A percentile compares a stretch with the other conserved stretches of the same genome.
phyloP scores from a whole-genome alignment of 2,329 filamentous ascomycete genomes.

The Pseudogymnoascus sp. region DNA sequence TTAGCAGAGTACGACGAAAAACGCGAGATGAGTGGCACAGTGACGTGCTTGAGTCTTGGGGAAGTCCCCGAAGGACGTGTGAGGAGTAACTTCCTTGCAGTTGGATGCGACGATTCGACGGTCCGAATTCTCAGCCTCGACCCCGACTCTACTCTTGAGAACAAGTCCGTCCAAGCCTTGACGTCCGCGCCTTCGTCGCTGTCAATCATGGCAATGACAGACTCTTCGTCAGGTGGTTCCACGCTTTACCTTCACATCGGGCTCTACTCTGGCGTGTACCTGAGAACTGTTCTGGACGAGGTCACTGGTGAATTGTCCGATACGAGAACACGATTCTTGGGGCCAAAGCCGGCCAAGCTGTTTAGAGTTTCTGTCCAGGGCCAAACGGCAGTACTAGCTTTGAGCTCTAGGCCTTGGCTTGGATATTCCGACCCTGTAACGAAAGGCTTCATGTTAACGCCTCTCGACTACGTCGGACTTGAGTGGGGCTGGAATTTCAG shows the following conservation, averaged over 20 bases:
- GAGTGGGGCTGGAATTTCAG: slow-evolving; percentile 97
- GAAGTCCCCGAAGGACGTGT: slow-evolving; percentile 85
- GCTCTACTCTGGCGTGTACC: slow-evolving; percentile 88
- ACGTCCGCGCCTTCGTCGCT: slow-evolving; percentile 84
- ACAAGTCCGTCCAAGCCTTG: slow-evolving; percentile 87
- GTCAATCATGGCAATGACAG: slow-evolving; percentile 90
- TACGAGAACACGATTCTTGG: slow-evolving; percentile 88
- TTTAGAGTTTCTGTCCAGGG: slow-evolving; percentile 86
- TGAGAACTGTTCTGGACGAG: slow-evolving; percentile 90
- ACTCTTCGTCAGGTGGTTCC: slow-evolving; percentile 80
- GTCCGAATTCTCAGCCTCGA: slow-evolving; percentile 88
- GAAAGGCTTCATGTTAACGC: slow-evolving; percentile 84
- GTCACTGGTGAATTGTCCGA: slow-evolving; percentile 93
- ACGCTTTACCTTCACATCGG: slow-evolving; percentile 95
- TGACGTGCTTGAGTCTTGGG: slow-evolving; percentile 89
- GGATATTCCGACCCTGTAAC: slow-evolving; percentile 86
- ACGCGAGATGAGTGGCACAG: slow-evolving; percentile 89
- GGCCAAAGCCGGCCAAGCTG: slow-evolving; percentile 80
- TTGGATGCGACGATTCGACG: slow-evolving; percentile 94
- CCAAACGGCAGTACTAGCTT: slow-evolving; percentile 75
- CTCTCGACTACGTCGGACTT: slow-evolving; percentile 77
- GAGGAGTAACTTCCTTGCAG: slow-evolving; percentile 85
- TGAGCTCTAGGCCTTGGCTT: slow-evolving; percentile 93
- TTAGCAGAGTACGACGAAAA: slow-evolving; percentile 92
- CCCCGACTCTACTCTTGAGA: slow-evolving; percentile 83